phyloP scores from a whole-genome alignment of 257 asterid species.

The Jaltomata sinuosa region DNA sequence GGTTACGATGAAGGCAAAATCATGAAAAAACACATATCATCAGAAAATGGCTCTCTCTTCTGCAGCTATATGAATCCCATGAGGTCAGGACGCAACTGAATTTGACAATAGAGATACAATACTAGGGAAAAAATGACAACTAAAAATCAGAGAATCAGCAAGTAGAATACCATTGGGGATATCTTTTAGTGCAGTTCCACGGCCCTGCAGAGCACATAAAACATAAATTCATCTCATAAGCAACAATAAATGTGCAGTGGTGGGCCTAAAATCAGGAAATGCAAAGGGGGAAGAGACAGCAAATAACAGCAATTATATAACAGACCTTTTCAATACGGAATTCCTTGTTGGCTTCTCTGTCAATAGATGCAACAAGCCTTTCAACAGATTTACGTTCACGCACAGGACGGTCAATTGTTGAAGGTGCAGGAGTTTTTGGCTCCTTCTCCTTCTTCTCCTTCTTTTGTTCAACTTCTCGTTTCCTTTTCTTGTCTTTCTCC shows the following conservation, averaged over 20 bases:
- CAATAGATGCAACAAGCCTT: slow-evolving; percentile 77
- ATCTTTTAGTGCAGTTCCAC: slow-evolving; percentile 90
- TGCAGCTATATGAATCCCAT: background rate
- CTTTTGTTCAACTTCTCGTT: slow-evolving; percentile 29
- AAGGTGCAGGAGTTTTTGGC: slow-evolving; percentile 49
- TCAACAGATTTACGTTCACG: slow-evolving; percentile 93
- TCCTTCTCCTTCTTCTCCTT: slow-evolving; percentile 28
- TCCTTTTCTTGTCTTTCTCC: slow-evolving; percentile 25
- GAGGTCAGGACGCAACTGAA: background rate
- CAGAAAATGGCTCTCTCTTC: background rate
- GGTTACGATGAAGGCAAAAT: background rate
- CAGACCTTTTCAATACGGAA: slow-evolving; percentile 71
- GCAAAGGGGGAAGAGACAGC: background rate
- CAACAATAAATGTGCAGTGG: background rate
- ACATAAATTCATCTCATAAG: background rate
- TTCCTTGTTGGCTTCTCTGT: slow-evolving; percentile 55
- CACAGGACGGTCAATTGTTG: slow-evolving; percentile 72
- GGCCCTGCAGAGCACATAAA: slow-evolving; percentile 52
- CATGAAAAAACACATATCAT: background rate
- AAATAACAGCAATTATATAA: background rate
- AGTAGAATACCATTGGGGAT: slow-evolving; percentile 75
- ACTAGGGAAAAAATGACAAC: background rate
- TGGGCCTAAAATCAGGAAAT: background rate
- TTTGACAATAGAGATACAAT: background rate
- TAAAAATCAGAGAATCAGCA: background rate